phyloP scores from a whole-genome alignment of 768 basidiomycete species.

The Amanita pallidorosea region DNA sequence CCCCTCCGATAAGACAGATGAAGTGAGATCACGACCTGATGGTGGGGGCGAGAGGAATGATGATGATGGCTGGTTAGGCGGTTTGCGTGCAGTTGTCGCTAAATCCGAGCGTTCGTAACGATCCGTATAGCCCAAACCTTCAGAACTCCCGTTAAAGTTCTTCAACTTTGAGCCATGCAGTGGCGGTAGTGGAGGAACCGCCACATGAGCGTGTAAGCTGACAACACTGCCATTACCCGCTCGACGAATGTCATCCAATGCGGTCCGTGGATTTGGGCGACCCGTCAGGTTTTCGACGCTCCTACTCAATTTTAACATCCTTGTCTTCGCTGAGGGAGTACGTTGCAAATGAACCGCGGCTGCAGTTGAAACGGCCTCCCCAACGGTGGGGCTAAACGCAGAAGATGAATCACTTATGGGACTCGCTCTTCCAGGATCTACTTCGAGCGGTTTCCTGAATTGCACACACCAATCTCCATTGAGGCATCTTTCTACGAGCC shows the following conservation, averaged over 20 bases:
- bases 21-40: conserved; percentile 8
- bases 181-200: conserved; percentile 4
- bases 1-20: conserved; percentile 11
- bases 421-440: not conserved
- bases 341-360: conserved; percentile 24
- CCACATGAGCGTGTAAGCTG: conserved; percentile 20
- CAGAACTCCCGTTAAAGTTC: not conserved
- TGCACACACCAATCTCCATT: conserved; percentile 80
- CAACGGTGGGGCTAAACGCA: conserved; percentile 29
- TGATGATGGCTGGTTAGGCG: not conserved
- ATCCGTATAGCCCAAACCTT: not conserved
- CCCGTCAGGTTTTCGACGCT: conserved; percentile 44
- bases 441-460: conserved; percentile 30
- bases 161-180: conserved; percentile 9
- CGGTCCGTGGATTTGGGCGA: conserved; percentile 19
- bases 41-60: conserved; percentile 2
- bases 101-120: not conserved
- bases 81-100: not conserved
- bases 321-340: conserved; percentile 25
- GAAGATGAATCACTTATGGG: conserved; percentile 15
- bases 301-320: conserved; percentile 48
- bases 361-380: conserved; percentile 28
- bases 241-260: conserved; percentile 22
- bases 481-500: conserved; percentile 88
- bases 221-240: conserved; percentile 29